Evolutionary conservation across 2,329 filamentous ascomycete genomes (phyloP), one percentile per base, ranked within the genome.

Genomic region (Tolypocladium cylindrosporum): DNA sequence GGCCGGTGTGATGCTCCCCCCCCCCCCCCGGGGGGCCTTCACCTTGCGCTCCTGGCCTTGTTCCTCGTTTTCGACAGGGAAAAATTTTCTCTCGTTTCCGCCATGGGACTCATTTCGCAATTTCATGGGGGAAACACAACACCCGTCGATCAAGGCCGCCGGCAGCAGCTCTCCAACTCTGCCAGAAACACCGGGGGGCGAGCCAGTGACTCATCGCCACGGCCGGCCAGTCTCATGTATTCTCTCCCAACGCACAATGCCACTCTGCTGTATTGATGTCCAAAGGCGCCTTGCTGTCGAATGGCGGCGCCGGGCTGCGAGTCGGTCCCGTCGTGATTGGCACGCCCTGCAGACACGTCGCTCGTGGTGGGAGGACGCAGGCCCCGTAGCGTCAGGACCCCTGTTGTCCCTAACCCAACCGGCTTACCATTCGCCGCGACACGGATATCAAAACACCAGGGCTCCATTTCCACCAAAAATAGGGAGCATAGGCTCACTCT

Each of bases 251-350:
- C 60, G 56, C 55, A 55, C 57, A 37, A 55, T 56, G 41, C 58
- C 36, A 48, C 55, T 45, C 55, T 55, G 59, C 61, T 64, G 64
- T 64, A 60, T 64, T 65, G 63, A 62, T 65, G 64, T 65, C 64
- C 64, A 65, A 65, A 60, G 56, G 54, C 60, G 56, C 43, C 54
- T 50, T 54, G 58, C 56, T 55, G 56, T 63, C 60, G 60, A 63
- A 65, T 63, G 60, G 55, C 57, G 54, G 56, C 57, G 54, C 41
- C 45, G 53, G 58, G 56, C 58, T 60, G 45, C 51, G 24, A 51
- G 3, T 16, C 43, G 9, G 27, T 21, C 31, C 31, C 45, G 16
- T 24, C 39, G 42, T 60, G 62, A 65, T 65, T 65, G 63, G 62
- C 41, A 52, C 56, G 43, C 56, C 55, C 21, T 41, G 52, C 53